Conservation (phyloP, 441 rosid species). For the Cnidoscolus chayamansa region DNA sequence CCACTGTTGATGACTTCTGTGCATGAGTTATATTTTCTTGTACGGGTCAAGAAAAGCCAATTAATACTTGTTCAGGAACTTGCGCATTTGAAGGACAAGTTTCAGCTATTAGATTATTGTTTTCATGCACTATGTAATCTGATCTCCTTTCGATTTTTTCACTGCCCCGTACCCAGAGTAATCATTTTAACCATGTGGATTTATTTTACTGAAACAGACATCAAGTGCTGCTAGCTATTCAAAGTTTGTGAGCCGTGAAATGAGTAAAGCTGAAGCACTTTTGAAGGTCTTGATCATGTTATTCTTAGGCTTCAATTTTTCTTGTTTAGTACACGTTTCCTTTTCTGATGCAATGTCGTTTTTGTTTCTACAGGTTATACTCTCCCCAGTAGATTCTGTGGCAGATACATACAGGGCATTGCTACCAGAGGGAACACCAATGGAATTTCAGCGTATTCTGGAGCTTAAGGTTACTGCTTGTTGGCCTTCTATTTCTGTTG, state of each 20-base stretch:
- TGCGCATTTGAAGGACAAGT: neutral
- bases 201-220: slow-evolving; percentile 42
- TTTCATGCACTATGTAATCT: neutral
- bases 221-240: slow-evolving; percentile 83
- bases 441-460: slow-evolving; percentile 97
- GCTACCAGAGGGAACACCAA: slow-evolving; percentile 95
- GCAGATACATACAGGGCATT: slow-evolving; percentile 96
- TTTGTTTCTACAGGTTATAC: slow-evolving; percentile 59
- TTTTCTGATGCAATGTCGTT: neutral
- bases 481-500: neutral
- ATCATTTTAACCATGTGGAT: neutral
- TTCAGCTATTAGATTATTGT: neutral
- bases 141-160: neutral
- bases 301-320: slow-evolving; percentile 10
- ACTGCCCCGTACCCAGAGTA: neutral
- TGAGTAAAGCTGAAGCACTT: slow-evolving; percentile 99
- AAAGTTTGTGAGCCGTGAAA: slow-evolving; percentile 94
- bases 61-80: neutral
- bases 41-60: neutral
- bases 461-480: slow-evolving; percentile 72
- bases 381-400: slow-evolving; percentile 95
- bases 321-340: slow-evolving; percentile 1
- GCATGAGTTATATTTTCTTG: neutral
- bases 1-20: neutral
- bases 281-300: slow-evolving; percentile 57